phyloP scores from a whole-genome alignment of 257 asterid species.

The Marsdenia floribunda region DNA sequence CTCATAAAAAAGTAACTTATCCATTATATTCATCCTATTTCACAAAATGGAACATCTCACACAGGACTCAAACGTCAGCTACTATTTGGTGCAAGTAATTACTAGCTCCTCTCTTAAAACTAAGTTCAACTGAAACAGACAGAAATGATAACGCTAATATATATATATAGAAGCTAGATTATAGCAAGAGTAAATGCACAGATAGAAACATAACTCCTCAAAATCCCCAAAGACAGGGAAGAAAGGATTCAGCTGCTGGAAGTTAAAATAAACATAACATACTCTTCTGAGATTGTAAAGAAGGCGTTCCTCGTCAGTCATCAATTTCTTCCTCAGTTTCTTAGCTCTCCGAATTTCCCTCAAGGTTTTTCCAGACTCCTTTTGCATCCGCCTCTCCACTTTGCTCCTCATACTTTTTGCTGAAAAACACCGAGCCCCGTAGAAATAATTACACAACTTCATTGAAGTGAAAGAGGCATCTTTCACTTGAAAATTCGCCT shows the following conservation, averaged over 20 bases:
- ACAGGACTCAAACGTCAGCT: neutral
- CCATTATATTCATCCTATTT: neutral
- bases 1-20: neutral
- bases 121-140: neutral
- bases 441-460: constrained; percentile 32
- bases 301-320: constrained; percentile 90
- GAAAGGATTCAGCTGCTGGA: neutral
- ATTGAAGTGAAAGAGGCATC: constrained; percentile 11
- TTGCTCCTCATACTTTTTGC: constrained; percentile 92
- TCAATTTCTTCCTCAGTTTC: constrained; percentile 58
- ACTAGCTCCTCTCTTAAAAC: neutral
- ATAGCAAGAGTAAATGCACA: neutral
- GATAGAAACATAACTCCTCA: neutral
- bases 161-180: neutral
- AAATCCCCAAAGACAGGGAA: neutral
- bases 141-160: neutral
- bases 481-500: constrained; percentile 11
- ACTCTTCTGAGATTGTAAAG: constrained; percentile 80
- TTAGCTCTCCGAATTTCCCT: constrained; percentile 86
- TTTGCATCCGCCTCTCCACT: constrained; percentile 76
- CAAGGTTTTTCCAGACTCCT: constrained; percentile 76
- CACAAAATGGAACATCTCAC: neutral
- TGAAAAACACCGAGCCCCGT: constrained; percentile 63
- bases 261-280: constrained; percentile 12
- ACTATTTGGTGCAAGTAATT: neutral